phyloP scores from a whole-genome alignment of 495 filamentous ascomycete genomes.

The Aspergillus cristatus region DNA sequence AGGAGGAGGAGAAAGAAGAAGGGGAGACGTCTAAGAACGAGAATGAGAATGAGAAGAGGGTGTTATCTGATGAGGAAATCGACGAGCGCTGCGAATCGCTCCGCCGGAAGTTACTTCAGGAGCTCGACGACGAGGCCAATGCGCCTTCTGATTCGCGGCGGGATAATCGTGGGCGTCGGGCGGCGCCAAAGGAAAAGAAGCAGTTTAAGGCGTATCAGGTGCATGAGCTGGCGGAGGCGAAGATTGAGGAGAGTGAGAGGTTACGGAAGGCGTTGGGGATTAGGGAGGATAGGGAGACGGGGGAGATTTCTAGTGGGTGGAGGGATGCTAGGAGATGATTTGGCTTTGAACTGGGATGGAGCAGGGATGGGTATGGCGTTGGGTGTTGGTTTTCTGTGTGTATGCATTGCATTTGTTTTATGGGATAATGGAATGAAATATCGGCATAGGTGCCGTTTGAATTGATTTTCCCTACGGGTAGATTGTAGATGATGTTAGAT shows the following conservation, averaged over 20 bases:
- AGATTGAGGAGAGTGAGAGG: slow-evolving; percentile 91
- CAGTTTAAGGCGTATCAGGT: slow-evolving; percentile 85
- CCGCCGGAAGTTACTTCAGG: slow-evolving; percentile 16
- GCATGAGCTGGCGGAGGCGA: slow-evolving; percentile 90
- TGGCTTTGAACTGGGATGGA: slow-evolving; percentile 4
- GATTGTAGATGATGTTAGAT: no score
- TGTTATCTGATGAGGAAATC: slow-evolving; percentile 28
- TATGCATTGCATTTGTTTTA: no score
- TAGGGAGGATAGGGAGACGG: slow-evolving; percentile 78
- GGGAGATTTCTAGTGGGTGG: slow-evolving; percentile 53
- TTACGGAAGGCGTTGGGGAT: slow-evolving; percentile 85
- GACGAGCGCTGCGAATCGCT: slow-evolving; percentile 19
- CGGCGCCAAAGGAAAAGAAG: slow-evolving; percentile 26
- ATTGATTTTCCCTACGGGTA: no score
- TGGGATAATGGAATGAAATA: no score
- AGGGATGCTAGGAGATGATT: slow-evolving; percentile 26
- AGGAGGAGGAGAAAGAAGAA: slow-evolving; percentile 63
- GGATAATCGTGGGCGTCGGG: slow-evolving; percentile 1
- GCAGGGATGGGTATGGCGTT: no score
- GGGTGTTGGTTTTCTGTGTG: slow-evolving; percentile 2
- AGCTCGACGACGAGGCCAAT: slow-evolving; percentile 22
- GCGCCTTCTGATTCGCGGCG: background rate
- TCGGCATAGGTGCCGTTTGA: no score
- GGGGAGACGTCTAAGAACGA: slow-evolving; percentile 1
- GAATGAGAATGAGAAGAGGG: slow-evolving; percentile 59